Percentiles rank a stretch among this genome's conserved stretches.
Evolutionary conservation across 345 rosid genomes (phyloP).

Genomic region (Pugionium cornutum): DNA sequence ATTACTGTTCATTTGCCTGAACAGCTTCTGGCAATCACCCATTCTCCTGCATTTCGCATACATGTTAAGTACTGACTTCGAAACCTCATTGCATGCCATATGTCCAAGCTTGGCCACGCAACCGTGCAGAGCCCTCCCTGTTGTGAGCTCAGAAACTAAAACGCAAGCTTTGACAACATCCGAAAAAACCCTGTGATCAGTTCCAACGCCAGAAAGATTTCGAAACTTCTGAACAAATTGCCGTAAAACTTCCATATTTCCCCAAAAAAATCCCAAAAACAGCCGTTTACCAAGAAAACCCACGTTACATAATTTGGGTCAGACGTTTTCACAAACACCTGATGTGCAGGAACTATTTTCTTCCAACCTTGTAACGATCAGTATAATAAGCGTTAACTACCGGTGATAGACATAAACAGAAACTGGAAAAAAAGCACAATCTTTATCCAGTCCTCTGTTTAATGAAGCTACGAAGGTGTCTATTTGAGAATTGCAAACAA

Average conservation of each 20-base stretch:
- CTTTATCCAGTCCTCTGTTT: neutral
- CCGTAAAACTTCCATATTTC: constrained; percentile 43
- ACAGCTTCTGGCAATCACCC: constrained; percentile 57
- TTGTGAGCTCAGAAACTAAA: constrained; percentile 42
- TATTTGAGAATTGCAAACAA: neutral
- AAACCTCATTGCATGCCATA: constrained; percentile 49
- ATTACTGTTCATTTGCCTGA: constrained; percentile 47
- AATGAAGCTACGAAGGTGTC: constrained; percentile 18
- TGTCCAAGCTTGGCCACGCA: constrained; percentile 53
- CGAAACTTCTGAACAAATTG: constrained; percentile 46
- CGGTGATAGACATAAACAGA: constrained; percentile 2
- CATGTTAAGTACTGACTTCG: constrained; percentile 76
- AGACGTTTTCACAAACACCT: constrained; percentile 52
- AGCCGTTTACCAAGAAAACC: constrained; percentile 33
- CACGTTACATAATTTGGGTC: constrained; percentile 36
- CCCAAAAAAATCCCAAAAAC: constrained; percentile 23
- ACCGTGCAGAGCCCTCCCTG: constrained; percentile 61
- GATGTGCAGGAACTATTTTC: constrained; percentile 21
- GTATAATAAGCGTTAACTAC: neutral
- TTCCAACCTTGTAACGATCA: neutral
- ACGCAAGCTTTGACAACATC: constrained; percentile 64
- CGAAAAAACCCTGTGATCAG: constrained; percentile 51
- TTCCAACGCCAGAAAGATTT: constrained; percentile 37
- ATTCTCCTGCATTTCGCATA: constrained; percentile 68
- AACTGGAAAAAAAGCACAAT: neutral